Conservation (phyloP, 306 rosid genomes). For the Pyrus communis region DNA sequence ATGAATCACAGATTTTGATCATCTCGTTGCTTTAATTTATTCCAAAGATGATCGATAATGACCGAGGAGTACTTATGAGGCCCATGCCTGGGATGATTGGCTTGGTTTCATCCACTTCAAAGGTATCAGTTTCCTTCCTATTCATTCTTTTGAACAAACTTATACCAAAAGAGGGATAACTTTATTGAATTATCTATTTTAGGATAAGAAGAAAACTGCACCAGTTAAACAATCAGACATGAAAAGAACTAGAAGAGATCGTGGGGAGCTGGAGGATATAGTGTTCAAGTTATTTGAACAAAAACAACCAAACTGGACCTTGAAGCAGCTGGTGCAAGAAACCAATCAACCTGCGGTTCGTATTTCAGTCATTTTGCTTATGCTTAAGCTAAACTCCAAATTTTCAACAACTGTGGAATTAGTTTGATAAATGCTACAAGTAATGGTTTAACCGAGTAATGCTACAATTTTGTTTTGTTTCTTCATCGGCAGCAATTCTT, state of each 20-base stretch:
- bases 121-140: conserved; percentile 44
- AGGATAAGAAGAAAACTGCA: conserved; percentile 83
- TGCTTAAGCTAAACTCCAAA: not conserved
- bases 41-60: conserved; percentile 79
- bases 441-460: not conserved
- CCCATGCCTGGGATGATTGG: conserved; percentile 99
- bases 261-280: conserved; percentile 95
- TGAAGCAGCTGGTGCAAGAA: conserved; percentile 97
- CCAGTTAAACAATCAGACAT: conserved; percentile 85
- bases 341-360: conserved; percentile 96
- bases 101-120: conserved; percentile 66
- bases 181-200: conserved; percentile 14
- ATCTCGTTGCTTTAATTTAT: conserved; percentile 16
- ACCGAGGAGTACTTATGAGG: conserved; percentile 90
- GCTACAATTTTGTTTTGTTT: not conserved
- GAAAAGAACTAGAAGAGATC: conserved; percentile 92
- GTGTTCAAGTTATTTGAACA: conserved; percentile 89
- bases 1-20: conserved; percentile 5
- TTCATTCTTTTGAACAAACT: not conserved
- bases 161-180: not conserved
- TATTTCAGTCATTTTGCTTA: conserved; percentile 6
- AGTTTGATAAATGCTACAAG: not conserved
- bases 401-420: not conserved
- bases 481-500: conserved; percentile 80
- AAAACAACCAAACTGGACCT: conserved; percentile 97